Conservation (phyloP, 805 yeast genomes). For the Huiozyma sinensis region DNA sequence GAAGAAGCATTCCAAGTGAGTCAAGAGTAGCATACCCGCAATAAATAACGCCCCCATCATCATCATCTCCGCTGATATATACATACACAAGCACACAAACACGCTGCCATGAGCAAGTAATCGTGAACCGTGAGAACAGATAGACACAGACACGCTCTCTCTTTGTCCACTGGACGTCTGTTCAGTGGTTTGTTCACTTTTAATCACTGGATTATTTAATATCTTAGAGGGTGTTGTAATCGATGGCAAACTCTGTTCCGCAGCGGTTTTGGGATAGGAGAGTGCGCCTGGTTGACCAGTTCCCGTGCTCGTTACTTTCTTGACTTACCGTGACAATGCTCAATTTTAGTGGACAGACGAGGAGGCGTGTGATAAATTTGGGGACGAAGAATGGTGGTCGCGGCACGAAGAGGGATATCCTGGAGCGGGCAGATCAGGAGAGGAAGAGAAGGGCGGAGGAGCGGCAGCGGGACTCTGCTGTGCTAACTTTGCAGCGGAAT, state of each 20-base stretch:
- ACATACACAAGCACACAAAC: not conserved
- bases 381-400: slow-evolving; percentile 34
- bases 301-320: too few species aligned
- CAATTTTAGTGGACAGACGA: slow-evolving; percentile 59
- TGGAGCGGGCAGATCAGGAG: slow-evolving; percentile 58
- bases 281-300: too few species aligned
- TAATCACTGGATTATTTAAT: too few species aligned
- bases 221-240: too few species aligned
- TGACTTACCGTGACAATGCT: slow-evolving; percentile 15
- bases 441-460: slow-evolving; percentile 53
- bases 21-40: not conserved
- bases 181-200: too few species aligned
- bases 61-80: not conserved
- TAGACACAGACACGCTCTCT: too few species aligned
- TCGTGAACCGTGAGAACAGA: not conserved
- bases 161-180: too few species aligned
- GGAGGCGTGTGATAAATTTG: slow-evolving; percentile 47
- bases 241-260: too few species aligned
- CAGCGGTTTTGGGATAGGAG: too few species aligned
- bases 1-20: slow-evolving; percentile 13
- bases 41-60: not conserved
- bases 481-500: slow-evolving; percentile 38
- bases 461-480: slow-evolving; percentile 41
- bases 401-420: slow-evolving; percentile 31
- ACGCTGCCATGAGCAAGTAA: not conserved